These are phyloP conservation scores for Nicotiana undulata DNA, from an alignment of 257 asterid genomes.

Conservation along the genomic window DNA sequence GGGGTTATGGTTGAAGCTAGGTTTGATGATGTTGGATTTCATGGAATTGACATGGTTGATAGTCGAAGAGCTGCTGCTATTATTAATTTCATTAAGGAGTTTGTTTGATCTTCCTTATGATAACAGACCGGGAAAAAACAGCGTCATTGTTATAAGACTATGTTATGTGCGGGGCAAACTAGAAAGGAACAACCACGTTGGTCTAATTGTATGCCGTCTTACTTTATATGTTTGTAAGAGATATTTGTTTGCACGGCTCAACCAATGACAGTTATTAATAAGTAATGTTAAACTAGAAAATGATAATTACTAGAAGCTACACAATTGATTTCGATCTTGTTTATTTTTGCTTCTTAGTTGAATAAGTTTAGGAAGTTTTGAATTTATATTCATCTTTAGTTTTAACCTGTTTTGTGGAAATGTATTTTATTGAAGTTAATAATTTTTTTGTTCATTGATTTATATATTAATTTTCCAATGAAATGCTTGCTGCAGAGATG, in stretches of 20 bases:
- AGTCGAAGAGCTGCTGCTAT: constrained; percentile 43
- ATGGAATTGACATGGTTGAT: constrained; percentile 61
- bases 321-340: background rate
- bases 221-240: background rate
- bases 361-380: background rate
- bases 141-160: background rate
- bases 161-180: too few relatives aligned
- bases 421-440: background rate
- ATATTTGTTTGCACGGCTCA: background rate
- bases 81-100: constrained; percentile 46
- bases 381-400: background rate
- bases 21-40: constrained; percentile 74
- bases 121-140: too few relatives aligned
- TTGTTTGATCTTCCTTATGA: constrained; percentile 29
- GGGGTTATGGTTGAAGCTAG: constrained; percentile 71
- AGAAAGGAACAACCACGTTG: background rate
- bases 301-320: background rate
- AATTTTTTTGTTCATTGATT: background rate
- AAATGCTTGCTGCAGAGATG: background rate
- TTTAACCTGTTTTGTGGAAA: background rate
- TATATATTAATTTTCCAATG: background rate
- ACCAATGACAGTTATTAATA: background rate
- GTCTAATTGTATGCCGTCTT: background rate
- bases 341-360: background rate
- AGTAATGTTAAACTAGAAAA: background rate